Base-by-base conservation (phyloP, 2,329 filamentous ascomycete species). In the Penicillium brevicompactum region DNA sequence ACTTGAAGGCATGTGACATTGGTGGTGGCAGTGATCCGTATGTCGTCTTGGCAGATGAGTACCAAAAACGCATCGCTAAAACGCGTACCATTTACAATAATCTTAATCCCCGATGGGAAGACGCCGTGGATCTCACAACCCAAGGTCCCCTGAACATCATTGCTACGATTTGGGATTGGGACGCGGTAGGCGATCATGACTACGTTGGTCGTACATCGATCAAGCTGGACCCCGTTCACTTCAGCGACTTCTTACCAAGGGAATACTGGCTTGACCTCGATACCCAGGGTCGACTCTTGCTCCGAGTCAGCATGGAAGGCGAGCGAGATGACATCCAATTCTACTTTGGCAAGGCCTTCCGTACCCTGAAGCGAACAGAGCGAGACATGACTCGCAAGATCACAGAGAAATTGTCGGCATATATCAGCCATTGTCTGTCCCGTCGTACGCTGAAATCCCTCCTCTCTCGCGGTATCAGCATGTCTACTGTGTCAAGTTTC, bases 261-360 rank as follows among this genome's bases (percentile, higher is more conserved):
- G 94, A 99, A 73, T 97, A 96, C 72, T 99, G 94, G 94, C 84
- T 99, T 16, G 93, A 97, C 70, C 84, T 99, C 45, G 94, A 99
- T 72, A 96, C 93, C 0, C 94, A 99, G 73, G 94, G 94, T 7
- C 85, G 93, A 48, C 76, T 99, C 31, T 77, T 99, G 54, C 84
- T 99, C 49, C 85, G 93, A 59, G 92, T 99, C 49, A 97, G 92
- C 70, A 99, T 99, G 94, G 94, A 99, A 76, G 94, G 94, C 49
- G 94, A 99, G 76, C 85, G 94, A 59, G 94, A 99, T 70, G 94
- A 99, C 70, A 99, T 99, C 55, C 91, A 97, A 68, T 99, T 99
- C 74, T 93, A 97, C 70, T 97, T 97, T 74, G 94, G 92, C 66
- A 97, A 97, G 76, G 90, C 94, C 24, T 99, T 99, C 78, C 85